These are phyloP conservation scores for Saccharomycopsis phalli DNA, from an alignment of 1,139 yeast genomes.

Conservation along the genomic window DNA sequence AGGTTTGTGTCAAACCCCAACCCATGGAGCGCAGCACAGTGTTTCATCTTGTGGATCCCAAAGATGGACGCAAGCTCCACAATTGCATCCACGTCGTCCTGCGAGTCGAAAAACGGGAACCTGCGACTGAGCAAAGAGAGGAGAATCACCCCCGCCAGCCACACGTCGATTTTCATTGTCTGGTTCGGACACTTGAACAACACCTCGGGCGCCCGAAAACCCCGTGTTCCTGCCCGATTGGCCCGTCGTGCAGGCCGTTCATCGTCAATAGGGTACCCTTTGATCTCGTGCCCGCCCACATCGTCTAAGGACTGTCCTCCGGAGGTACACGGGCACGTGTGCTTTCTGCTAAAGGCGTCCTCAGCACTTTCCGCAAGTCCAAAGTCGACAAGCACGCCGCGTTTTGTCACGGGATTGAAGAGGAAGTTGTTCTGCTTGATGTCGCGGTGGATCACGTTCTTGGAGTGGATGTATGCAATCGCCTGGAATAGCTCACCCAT, in stretches of 20 bases:
- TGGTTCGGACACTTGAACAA: slow-evolving; percentile 82
- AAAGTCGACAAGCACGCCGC: slow-evolving; percentile 85
- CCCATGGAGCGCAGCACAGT: slow-evolving; percentile 81
- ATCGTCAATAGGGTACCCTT: slow-evolving; percentile 76
- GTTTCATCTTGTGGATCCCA: slow-evolving; percentile 66
- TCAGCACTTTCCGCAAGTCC: slow-evolving; percentile 67
- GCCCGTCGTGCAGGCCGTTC: slow-evolving; percentile 86
- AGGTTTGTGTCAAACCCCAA: slow-evolving; percentile 68
- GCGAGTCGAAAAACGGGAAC: slow-evolving; percentile 82
- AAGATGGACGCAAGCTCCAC: slow-evolving; percentile 78
- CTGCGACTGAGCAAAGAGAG: slow-evolving; percentile 62
- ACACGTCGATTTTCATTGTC: slow-evolving; percentile 70
- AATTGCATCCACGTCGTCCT: slow-evolving; percentile 87
- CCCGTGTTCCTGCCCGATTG: slow-evolving; percentile 96
- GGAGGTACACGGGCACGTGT: slow-evolving; percentile 25
- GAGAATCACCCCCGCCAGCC: slow-evolving; percentile 89
- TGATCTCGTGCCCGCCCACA: slow-evolving; percentile 28
- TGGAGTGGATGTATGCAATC: slow-evolving; percentile 63
- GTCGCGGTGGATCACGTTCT: slow-evolving; percentile 70
- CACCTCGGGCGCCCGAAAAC: slow-evolving; percentile 93
- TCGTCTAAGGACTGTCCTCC: slow-evolving; percentile 24
- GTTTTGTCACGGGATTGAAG: slow-evolving; percentile 64
- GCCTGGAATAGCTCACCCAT: slow-evolving; percentile 73
- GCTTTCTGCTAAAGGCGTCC: slow-evolving; percentile 11
- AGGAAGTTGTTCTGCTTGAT: slow-evolving; percentile 85